Percentiles rank a stretch among this genome's conserved stretches.
These are phyloP conservation scores for Hypoxylon crocopeplum DNA, from an alignment of 495 filamentous ascomycete species.

Conservation along the genomic window DNA sequence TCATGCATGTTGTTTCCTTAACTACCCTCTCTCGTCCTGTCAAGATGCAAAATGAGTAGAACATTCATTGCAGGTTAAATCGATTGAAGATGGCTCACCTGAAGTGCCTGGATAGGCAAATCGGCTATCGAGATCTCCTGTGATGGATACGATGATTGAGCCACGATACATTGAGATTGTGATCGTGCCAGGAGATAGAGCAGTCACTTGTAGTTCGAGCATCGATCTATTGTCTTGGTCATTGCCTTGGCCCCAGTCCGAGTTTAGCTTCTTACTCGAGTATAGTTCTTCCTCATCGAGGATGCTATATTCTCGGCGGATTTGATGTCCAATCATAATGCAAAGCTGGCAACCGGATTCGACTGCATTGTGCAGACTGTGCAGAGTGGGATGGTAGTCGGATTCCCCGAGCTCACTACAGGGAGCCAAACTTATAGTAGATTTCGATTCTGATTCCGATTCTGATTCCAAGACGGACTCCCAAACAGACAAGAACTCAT, in stretches of 20 bases:
- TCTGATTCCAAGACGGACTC: not conserved
- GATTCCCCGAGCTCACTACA: not conserved
- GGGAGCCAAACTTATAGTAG: too few species aligned
- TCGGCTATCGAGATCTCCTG: not conserved
- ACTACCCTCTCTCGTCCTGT: not conserved
- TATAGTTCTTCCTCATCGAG: too few species aligned
- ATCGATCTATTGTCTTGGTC: too few species aligned
- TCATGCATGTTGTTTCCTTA: not conserved
- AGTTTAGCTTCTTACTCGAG: not conserved
- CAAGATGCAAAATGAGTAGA: not conserved
- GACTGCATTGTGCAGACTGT: conserved; percentile 1
- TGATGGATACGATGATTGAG: too few species aligned
- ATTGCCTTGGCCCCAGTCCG: not conserved
- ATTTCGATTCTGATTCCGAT: too few species aligned
- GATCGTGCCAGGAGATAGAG: too few species aligned
- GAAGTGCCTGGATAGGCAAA: conserved; percentile 1
- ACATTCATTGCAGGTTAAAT: not conserved
- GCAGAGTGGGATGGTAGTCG: not conserved
- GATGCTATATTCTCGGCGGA: too few species aligned
- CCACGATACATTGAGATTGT: not conserved
- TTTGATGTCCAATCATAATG: too few species aligned
- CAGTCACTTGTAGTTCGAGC: too few species aligned
- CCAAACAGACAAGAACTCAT: not conserved
- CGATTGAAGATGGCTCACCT: not conserved
- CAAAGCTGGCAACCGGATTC: conserved; percentile 8